Base-by-base conservation (phyloP, 2,329 filamentous ascomycete species). In the Claviceps cyperi region DNA sequence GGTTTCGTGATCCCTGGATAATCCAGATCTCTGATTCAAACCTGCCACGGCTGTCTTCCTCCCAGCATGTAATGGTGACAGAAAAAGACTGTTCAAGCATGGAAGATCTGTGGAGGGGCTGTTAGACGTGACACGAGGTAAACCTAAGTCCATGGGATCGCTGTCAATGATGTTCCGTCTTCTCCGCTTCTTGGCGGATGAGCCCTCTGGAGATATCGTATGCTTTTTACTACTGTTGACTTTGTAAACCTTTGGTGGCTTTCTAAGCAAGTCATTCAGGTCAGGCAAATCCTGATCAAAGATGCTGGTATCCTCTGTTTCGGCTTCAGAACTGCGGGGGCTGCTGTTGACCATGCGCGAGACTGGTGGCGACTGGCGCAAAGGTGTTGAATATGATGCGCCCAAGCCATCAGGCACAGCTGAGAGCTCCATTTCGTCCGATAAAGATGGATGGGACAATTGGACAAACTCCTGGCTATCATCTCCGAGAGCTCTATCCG, bases 401-500 rank as follows among this genome's bases (percentile, higher is more conserved):
- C 54, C 49, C n/a, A 59, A 52, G 9, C 47, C 55, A 19, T 59
- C 55, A 38, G 56, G 38, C 8, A 53, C 54, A 22, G 56, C 52
- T 28, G 45, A 56, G 38, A 14, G 57, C 52, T 4, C 55, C 48
- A 15, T 54, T 55, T 43, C 53, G 49, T 36, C 51, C 48, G 17
- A 52, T n/a, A 47, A 69, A 66, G 46, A 65, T 69, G 24, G 66
- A 64, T 1, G 61, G 60, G 19, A 61, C 54, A 2, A 62, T 4
- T 57, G 52, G 8, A 53, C 54, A 2, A 62, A 68, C 32, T 66
- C 65, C 54, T 77, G 75, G 51, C 71, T 78, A 28, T 73, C 70
- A 3, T 76, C 70, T 48, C 73, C 65, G 46, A 76, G 78, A 5
- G 77, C 73, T 45, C 69, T 65, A 48, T 79, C 76, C 53, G 74